phyloP scores from a whole-genome alignment of 176 grass and related monocot species.

The Dendrocalamus sinicus region DNA sequence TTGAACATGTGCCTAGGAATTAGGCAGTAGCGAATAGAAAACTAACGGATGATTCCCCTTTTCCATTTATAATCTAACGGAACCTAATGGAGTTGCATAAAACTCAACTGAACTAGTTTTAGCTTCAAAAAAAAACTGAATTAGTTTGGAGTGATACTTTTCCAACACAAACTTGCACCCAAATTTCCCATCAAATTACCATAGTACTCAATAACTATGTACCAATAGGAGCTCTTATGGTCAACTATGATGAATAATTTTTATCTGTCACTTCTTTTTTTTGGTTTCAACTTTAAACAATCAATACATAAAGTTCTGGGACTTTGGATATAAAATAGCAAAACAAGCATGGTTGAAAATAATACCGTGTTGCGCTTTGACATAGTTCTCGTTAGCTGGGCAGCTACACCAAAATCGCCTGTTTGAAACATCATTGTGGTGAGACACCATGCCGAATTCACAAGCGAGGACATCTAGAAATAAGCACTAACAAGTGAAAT shows the following conservation, averaged over 20 bases:
- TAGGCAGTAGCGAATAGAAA: slow-evolving; percentile 2
- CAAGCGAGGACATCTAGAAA: slow-evolving; percentile 15
- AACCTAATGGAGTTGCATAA: slow-evolving; percentile 17
- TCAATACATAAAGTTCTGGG: background rate
- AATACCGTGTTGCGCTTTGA: slow-evolving; percentile 99
- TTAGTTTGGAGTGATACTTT: slow-evolving; percentile 18
- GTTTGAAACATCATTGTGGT: slow-evolving; percentile 45
- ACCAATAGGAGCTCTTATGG: slow-evolving; percentile 18
- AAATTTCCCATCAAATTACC: slow-evolving; percentile 15
- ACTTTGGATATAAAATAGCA: slow-evolving; percentile 35
- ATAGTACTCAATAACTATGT: slow-evolving; percentile 18
- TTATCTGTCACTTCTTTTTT: slow-evolving; percentile 23
- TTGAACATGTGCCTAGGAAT: background rate
- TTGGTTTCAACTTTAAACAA: slow-evolving; percentile 18
- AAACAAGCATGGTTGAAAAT: slow-evolving; percentile 38
- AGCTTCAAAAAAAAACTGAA: background rate
- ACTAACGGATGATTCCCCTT: background rate
- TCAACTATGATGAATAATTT: slow-evolving; percentile 24
- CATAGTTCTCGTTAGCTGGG: slow-evolving; percentile 98
- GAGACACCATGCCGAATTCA: slow-evolving; percentile 34
- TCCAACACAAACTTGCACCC: slow-evolving; percentile 20
- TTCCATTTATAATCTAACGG: slow-evolving; percentile 18
- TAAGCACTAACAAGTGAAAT: slow-evolving; percentile 40
- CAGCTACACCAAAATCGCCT: slow-evolving; percentile 99
- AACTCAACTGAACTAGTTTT: background rate